Conservation (phyloP, 805 yeast species). For the Schizosaccharomyces octosporus region DNA sequence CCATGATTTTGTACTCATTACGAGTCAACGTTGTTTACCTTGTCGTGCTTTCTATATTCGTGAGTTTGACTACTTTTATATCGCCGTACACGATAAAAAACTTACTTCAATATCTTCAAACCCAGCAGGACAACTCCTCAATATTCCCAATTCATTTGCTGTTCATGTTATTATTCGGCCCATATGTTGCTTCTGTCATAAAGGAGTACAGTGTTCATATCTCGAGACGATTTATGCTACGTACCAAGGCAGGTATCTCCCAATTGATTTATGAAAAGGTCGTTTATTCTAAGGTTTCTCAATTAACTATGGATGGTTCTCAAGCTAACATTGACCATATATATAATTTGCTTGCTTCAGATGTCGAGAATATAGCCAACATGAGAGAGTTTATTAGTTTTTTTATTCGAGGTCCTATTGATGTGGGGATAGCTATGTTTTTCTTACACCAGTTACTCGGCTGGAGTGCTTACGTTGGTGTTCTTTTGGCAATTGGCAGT, state of each 20-base stretch:
- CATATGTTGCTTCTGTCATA: not conserved
- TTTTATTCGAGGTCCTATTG: constrained; percentile 43
- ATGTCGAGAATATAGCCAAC: constrained; percentile 77
- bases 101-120: not conserved
- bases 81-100: not conserved
- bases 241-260: not conserved
- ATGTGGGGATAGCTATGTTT: constrained; percentile 43
- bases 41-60: not conserved
- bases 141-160: not conserved
- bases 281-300: not conserved
- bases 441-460: constrained; percentile 54
- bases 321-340: constrained; percentile 15
- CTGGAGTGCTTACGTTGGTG: constrained; percentile 70
- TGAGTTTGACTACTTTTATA: not conserved
- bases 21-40: not conserved
- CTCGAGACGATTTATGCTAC: not conserved
- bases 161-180: not conserved
- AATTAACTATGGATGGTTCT: not conserved
- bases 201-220: not conserved
- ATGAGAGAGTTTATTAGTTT: constrained; percentile 12
- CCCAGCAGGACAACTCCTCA: not conserved
- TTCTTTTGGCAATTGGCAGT: constrained; percentile 54
- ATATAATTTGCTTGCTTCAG: constrained; percentile 80
- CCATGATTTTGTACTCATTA: not conserved
- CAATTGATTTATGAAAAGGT: not conserved